These are phyloP conservation scores for Penicillium sclerotiorum DNA, from an alignment of 2,329 filamentous ascomycete species.

Conservation along the genomic window DNA sequence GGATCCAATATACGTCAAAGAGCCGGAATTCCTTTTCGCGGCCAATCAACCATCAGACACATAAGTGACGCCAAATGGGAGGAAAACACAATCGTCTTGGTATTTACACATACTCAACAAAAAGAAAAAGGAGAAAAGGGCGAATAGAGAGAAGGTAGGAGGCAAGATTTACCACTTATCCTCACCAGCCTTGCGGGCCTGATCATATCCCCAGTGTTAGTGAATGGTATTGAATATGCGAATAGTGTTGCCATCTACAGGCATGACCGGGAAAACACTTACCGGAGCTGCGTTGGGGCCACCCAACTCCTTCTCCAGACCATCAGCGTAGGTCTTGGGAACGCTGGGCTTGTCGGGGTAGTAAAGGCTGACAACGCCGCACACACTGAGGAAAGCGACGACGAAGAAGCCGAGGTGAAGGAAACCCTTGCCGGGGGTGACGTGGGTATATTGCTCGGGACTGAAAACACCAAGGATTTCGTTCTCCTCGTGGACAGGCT, in stretches of 20 bases:
- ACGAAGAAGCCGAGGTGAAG: conserved; percentile 71
- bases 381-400: conserved; percentile 63
- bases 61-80: conserved; percentile 35
- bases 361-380: conserved; percentile 66
- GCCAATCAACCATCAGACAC: conserved; percentile 23
- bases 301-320: conserved; percentile 74
- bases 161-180: conserved; percentile 38
- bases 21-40: conserved; percentile 14
- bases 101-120: conserved; percentile 44
- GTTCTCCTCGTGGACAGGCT: conserved; percentile 95
- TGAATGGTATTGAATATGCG: neutral
- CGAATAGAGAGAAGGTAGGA: conserved; percentile 5
- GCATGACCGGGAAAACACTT: conserved; percentile 15
- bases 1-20: conserved; percentile 17
- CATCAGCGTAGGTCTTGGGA: conserved; percentile 69
- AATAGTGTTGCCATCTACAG: neutral
- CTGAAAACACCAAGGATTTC: conserved; percentile 90
- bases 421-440: conserved; percentile 69
- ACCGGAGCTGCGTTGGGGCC: conserved; percentile 68
- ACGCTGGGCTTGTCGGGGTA: conserved; percentile 73
- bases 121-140: conserved; percentile 23
- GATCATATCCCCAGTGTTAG: conserved; percentile 16
- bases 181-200: conserved; percentile 45
- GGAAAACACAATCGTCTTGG: conserved; percentile 37
- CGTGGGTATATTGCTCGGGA: conserved; percentile 85